Conservation (phyloP, 2,329 filamentous ascomycete species). For the Verticillium longisporum region DNA sequence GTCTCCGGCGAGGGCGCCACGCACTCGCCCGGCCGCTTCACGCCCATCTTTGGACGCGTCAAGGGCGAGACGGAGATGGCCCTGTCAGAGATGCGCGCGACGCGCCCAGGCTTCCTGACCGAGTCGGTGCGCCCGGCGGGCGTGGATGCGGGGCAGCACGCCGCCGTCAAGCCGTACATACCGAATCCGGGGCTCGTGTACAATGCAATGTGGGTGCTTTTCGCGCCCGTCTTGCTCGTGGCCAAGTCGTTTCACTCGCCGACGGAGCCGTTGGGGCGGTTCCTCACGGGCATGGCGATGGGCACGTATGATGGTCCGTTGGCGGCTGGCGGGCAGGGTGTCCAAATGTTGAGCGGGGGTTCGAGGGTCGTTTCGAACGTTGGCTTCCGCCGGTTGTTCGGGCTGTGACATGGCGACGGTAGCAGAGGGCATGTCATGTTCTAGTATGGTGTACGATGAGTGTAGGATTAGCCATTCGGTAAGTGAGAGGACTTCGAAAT, state of each 20-base stretch:
- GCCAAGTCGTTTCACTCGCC: constrained; percentile 26
- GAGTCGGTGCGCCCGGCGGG: constrained; percentile 52
- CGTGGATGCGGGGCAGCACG: constrained; percentile 44
- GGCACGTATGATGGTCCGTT: constrained; percentile 23
- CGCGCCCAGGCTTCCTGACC: constrained; percentile 39
- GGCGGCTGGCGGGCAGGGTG: constrained; percentile 17
- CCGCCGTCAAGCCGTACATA: constrained; percentile 32
- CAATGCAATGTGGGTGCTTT: constrained; percentile 2
- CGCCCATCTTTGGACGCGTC: constrained; percentile 51
- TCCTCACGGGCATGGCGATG: constrained; percentile 38
- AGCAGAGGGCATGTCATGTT: too few species aligned
- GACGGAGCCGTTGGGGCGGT: constrained; percentile 34
- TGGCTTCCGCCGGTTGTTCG: constrained; percentile 25
- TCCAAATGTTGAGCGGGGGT: constrained; percentile 23
- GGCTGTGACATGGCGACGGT: constrained; percentile 8
- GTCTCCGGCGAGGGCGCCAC: constrained; percentile 61
- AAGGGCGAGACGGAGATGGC: constrained; percentile 61
- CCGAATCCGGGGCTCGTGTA: constrained; percentile 20
- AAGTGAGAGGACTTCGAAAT: too few species aligned
- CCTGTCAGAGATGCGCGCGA: constrained; percentile 44
- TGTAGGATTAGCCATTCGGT: background rate
- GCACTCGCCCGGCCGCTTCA: constrained; percentile 45
- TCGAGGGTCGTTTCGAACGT: constrained; percentile 27
- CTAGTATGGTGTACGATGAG: background rate
- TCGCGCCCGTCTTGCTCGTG: constrained; percentile 18